Conservation (phyloP, 1,139 yeast species). For the Taiozyma sp. region DNA sequence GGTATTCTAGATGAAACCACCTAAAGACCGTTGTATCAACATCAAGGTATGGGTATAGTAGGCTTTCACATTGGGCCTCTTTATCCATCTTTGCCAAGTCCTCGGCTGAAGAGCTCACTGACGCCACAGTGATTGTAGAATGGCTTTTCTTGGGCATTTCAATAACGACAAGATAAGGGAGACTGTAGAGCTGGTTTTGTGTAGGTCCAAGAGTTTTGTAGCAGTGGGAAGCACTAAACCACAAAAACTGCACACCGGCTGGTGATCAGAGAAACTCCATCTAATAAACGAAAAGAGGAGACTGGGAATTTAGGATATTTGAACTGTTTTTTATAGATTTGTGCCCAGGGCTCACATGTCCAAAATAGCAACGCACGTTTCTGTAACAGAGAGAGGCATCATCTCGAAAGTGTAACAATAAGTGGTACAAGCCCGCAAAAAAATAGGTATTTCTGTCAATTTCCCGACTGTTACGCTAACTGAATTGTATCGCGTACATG, state of each 20-base stretch:
- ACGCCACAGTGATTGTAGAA: background rate
- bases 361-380: background rate
- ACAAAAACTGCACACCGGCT: too few relatives aligned
- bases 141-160: background rate
- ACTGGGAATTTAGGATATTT: background rate
- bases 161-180: background rate
- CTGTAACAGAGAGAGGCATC: background rate
- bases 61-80: background rate
- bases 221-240: too few relatives aligned
- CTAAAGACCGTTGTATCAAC: background rate
- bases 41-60: background rate
- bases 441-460: too few relatives aligned
- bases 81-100: background rate
- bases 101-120: background rate
- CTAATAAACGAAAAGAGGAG: background rate
- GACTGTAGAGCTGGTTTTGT: too few relatives aligned
- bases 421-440: too few relatives aligned
- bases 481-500: too few relatives aligned
- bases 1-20: background rate
- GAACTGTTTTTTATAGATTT: background rate
- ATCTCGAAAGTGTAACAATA: too few relatives aligned
- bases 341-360: background rate
- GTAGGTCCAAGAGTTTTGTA: too few relatives aligned
- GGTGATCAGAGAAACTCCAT: background rate
- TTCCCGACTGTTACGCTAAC: too few relatives aligned